Evolutionary conservation across 2,329 filamentous ascomycete genomes (phyloP).

Genomic region (Xylariaceae sp.): DNA sequence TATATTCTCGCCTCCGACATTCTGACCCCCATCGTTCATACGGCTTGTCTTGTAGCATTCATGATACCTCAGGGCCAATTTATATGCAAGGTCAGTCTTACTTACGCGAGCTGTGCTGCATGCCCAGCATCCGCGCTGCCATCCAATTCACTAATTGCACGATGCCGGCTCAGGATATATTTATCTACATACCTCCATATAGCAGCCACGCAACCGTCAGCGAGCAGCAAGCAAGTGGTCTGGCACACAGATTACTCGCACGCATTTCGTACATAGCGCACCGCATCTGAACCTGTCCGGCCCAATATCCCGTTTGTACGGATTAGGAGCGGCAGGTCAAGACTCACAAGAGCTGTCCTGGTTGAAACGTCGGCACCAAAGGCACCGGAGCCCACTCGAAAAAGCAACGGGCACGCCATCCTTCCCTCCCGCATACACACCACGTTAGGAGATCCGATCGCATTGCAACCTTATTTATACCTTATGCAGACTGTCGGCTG

Average conservation of each 20-base stretch:
- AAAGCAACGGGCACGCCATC: constrained; percentile 10
- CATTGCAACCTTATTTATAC: constrained; percentile 6
- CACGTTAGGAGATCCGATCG: not conserved
- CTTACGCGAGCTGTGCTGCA: constrained; percentile 15
- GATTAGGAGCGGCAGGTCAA: constrained; percentile 8
- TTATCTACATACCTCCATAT: constrained; percentile 7
- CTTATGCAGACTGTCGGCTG: constrained; percentile 4
- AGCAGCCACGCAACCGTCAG: constrained; percentile 15
- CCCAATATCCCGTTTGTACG: constrained; percentile 9
- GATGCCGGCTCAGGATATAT: constrained; percentile 15
- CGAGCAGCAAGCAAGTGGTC: constrained; percentile 13
- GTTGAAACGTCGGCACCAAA: constrained; percentile 11
- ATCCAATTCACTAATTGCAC: constrained; percentile 11
- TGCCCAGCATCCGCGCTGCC: constrained; percentile 18
- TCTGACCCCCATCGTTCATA: constrained; percentile 14
- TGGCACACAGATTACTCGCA: constrained; percentile 17
- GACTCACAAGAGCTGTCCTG: constrained; percentile 12
- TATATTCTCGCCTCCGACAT: constrained; percentile 17
- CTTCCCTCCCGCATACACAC: not conserved
- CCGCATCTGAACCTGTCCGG: constrained; percentile 22
- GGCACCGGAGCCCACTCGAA: constrained; percentile 1
- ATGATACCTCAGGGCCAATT: constrained; percentile 11
- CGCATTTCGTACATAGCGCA: constrained; percentile 22
- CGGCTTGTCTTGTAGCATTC: constrained; percentile 17
- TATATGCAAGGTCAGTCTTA: constrained; percentile 16